Conservation (phyloP, 2,329 filamentous ascomycete genomes). For the Nannizziopsis arthrosporioides region DNA sequence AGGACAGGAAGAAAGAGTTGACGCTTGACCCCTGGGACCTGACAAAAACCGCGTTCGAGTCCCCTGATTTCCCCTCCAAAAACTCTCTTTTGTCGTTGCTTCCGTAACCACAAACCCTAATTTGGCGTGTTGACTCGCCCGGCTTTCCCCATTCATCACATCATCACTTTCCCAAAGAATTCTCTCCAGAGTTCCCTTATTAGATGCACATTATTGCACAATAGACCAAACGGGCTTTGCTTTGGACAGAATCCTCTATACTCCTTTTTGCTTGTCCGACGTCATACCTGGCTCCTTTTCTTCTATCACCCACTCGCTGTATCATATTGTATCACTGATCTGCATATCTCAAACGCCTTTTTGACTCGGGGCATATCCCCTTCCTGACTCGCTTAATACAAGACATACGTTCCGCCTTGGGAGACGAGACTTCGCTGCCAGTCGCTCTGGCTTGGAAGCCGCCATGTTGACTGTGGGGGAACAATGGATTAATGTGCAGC, state of each 20-base stretch:
- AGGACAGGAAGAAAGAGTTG: too few species aligned
- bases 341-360: too few species aligned
- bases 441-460: conserved; percentile 9
- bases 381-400: background rate
- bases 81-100: conserved; percentile 6
- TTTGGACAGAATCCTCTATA: too few species aligned
- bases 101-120: conserved; percentile 9
- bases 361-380: background rate
- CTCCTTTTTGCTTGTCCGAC: too few species aligned
- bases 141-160: background rate
- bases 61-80: conserved; percentile 2
- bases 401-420: background rate
- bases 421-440: conserved; percentile 7
- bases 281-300: background rate
- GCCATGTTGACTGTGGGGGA: conserved; percentile 44
- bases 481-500: conserved; percentile 67
- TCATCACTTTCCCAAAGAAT: too few species aligned
- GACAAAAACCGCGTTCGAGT: background rate
- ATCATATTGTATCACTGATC: too few species aligned
- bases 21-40: too few species aligned
- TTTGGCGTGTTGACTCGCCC: conserved; percentile 8
- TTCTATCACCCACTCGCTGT: background rate
- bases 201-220: too few species aligned
- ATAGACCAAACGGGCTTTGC: too few species aligned
- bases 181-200: too few species aligned